Conservation (phyloP, 768 basidiomycete genomes). For the Boletus rubropictus region DNA sequence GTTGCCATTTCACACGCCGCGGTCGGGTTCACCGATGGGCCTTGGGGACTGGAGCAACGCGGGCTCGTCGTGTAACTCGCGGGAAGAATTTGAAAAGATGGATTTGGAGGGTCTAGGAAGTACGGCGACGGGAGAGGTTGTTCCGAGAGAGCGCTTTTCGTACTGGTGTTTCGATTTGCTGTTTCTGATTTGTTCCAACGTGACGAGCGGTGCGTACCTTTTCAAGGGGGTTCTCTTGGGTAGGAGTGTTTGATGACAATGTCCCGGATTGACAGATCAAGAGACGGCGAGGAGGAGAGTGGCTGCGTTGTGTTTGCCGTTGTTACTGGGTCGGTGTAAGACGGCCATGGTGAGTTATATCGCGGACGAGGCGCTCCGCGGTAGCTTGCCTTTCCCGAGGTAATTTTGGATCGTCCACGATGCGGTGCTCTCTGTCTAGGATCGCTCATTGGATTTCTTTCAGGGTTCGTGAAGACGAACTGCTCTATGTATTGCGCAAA, state of each 20-base stretch:
- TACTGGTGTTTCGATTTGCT: conserved; percentile 91
- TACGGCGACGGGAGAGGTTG: conserved; percentile 49
- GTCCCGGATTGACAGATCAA: conserved; percentile 43
- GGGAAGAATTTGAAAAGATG: conserved; percentile 33
- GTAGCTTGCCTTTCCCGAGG: conserved; percentile 85
- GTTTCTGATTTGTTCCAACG: conserved; percentile 72
- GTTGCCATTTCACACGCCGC: conserved; percentile 1
- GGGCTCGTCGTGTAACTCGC: conserved; percentile 10
- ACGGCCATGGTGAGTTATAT: conserved; percentile 65
- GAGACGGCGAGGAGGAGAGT: conserved; percentile 57
- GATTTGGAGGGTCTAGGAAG: conserved; percentile 46
- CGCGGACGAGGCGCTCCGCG: conserved; percentile 81
- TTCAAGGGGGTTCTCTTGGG: too few relatives aligned
- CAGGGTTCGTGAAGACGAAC: conserved; percentile 83
- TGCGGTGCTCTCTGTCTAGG: too few relatives aligned
- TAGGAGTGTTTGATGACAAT: not conserved
- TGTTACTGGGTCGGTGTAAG: conserved; percentile 72
- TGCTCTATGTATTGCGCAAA: conserved; percentile 77
- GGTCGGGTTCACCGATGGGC: conserved; percentile 7
- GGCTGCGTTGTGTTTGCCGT: conserved; percentile 65
- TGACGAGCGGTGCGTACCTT: conserved; percentile 52
- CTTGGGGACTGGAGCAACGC: conserved; percentile 5
- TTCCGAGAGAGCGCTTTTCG: conserved; percentile 79
- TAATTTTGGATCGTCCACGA: conserved; percentile 24
- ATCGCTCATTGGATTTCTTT: not conserved